Percentiles rank a stretch among this genome's conserved stretches.
phyloP scores from a whole-genome alignment of 148 eudicot genomes.

The Selenicereus undatus region DNA sequence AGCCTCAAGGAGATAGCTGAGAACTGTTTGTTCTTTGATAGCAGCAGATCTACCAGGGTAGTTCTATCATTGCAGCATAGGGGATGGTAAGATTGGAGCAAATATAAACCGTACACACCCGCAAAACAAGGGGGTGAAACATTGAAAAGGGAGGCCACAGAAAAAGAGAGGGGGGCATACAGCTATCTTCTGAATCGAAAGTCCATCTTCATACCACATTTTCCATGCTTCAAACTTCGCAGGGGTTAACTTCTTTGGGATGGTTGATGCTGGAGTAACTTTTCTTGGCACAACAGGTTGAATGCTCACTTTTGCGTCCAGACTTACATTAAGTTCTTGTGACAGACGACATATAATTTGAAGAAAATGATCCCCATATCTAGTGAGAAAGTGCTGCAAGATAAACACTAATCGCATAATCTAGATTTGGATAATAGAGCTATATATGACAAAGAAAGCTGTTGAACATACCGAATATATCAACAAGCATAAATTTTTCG shows the following conservation, averaged over 20 bases:
- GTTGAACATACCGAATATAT: background rate
- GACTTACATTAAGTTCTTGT: slow-evolving; percentile 38
- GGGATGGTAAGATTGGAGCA: background rate
- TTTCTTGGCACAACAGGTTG: slow-evolving; percentile 30
- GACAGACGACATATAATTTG: slow-evolving; percentile 46
- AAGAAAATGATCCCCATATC: slow-evolving; percentile 63
- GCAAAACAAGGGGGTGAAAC: background rate
- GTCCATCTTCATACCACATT: slow-evolving; percentile 72
- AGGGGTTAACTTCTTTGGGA: slow-evolving; percentile 39
- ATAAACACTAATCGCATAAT: slow-evolving; percentile 8
- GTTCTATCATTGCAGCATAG: slow-evolving; percentile 36
- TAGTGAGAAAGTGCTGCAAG: slow-evolving; percentile 56
- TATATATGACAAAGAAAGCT: background rate
- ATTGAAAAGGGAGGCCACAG: background rate
- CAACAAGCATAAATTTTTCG: background rate
- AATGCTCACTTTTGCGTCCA: slow-evolving; percentile 53
- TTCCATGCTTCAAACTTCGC: slow-evolving; percentile 82
- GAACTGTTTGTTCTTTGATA: slow-evolving; percentile 65
- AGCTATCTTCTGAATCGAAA: slow-evolving; percentile 58
- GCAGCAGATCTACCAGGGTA: slow-evolving; percentile 77
- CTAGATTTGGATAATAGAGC: background rate
- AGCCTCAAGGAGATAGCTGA: slow-evolving; percentile 65
- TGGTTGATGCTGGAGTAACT: slow-evolving; percentile 28
- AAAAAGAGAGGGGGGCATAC: slow-evolving; percentile 36
- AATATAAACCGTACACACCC: background rate